phyloP scores from a whole-genome alignment of 2,329 filamentous ascomycete genomes.

The Nothophoma quercina region DNA sequence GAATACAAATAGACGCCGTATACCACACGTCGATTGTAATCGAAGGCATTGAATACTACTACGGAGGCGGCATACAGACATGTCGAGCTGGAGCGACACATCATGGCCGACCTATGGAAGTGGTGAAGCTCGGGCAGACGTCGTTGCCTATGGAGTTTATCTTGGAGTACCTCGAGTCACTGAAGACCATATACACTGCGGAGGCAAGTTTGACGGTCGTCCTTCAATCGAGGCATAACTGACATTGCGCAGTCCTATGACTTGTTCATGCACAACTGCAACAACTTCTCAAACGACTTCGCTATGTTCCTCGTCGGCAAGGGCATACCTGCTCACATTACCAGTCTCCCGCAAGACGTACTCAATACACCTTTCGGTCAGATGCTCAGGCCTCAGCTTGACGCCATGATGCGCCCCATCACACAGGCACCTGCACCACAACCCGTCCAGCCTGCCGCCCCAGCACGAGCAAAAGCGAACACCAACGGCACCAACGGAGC shows the following conservation, averaged over 20 bases:
- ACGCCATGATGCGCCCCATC: constrained; percentile 68
- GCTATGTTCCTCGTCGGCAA: constrained; percentile 87
- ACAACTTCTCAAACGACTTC: constrained; percentile 95
- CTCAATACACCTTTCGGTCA: constrained; percentile 86
- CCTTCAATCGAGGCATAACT: not conserved
- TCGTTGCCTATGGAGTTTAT: constrained; percentile 82
- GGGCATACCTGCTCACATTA: constrained; percentile 87
- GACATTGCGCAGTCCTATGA: constrained; percentile 71
- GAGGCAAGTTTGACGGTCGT: constrained; percentile 59
- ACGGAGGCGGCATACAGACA: constrained; percentile 84
- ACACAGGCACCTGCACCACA: constrained; percentile 64
- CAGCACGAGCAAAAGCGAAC: constrained; percentile 19
- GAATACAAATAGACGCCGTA: constrained; percentile 83
- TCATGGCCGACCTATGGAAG: constrained; percentile 82
- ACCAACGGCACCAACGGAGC: constrained; percentile 19
- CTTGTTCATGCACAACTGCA: constrained; percentile 87
- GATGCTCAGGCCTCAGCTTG: constrained; percentile 82
- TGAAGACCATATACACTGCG: constrained; percentile 81
- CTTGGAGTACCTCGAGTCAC: constrained; percentile 83
- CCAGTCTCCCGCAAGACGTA: constrained; percentile 83
- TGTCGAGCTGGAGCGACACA: constrained; percentile 84
- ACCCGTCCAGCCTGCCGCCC: constrained; percentile 30
- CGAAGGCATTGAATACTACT: constrained; percentile 86
- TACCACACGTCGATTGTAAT: constrained; percentile 94
- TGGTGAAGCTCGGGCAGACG: constrained; percentile 76